Evolutionary conservation across 768 basidiomycete genomes (phyloP), one percentile per base, ranked within the genome.

Genomic region (Boletellus sp.): DNA sequence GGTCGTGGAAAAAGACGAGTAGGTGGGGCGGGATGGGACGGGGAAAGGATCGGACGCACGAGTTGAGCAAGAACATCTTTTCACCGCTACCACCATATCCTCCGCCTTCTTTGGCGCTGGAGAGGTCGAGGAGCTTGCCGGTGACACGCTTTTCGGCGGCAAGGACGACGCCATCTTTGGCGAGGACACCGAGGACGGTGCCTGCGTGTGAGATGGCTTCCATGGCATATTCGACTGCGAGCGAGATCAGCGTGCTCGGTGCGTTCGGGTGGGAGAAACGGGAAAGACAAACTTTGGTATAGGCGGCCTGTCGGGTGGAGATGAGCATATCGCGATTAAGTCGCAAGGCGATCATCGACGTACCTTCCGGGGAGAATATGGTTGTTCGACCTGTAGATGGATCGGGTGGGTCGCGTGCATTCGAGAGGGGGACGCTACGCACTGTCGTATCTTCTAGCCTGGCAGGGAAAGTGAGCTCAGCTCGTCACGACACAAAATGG

Each of bases 61-160:
- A 83, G 74, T 97, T 99, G 58, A 98, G 76, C 42, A 96, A 67
- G 71, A 90, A 98, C 71, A 99, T 90, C 82, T 99, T 99, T 80
- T 99, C 95, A 45, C 93, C 93, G 60, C 91, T 94, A 17, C 94
- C 96, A 8, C 94, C 94, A 53, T 92, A 94, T 33, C 90, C 90
- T 7, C 62, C 58, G 42, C 87, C 89, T 35, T 89, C 89, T 66
- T 90, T 94, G 38, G 84, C 79, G 43, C 80, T 80, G 17, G 89
- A 87, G 32, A 96, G 79, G 72, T 98, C 96, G 39, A 99, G 80
- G 32, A 98, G 84, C 72, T 98, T 99, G 38, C 94, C 94, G 0
- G 96, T 98, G 26, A 98, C 94, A 72, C 95, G 96, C 80, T 95
- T 95, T 79, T 99, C 90, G 6, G 88, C 94, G 0, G 90, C 94